A percentile compares a stretch with the other conserved stretches of the same genome.
Evolutionary conservation across 2,329 filamentous ascomycete genomes (phyloP).

Genomic region (Phaeophleospora eucalypticola): DNA sequence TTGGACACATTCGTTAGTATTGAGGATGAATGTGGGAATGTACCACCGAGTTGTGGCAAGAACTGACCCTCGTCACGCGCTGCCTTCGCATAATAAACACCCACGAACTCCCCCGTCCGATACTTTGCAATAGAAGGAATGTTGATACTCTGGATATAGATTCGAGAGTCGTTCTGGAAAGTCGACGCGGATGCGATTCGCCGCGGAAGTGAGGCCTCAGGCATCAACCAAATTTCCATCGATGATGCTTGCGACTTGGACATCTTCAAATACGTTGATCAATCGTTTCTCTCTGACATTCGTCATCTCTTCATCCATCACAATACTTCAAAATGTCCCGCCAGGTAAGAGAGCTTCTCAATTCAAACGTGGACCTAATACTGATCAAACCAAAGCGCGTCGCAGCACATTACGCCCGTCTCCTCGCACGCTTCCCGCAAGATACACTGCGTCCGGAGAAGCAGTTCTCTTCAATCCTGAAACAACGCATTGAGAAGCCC

Average conservation of each 20-base stretch:
- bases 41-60: slow-evolving; percentile 1
- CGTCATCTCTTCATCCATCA: slow-evolving; percentile 2
- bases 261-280: neutral
- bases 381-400: slow-evolving; percentile 28
- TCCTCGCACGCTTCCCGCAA: slow-evolving; percentile 48
- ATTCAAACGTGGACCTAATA: neutral
- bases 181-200: too few species aligned
- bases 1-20: neutral
- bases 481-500: slow-evolving; percentile 37
- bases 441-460: slow-evolving; percentile 47
- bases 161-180: too few species aligned
- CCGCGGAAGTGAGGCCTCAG: slow-evolving; percentile 1
- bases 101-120: too few species aligned
- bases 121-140: too few species aligned
- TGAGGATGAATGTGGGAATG: too few species aligned
- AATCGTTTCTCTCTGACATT: neutral
- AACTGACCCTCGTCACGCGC: slow-evolving; percentile 26
- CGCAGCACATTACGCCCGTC: slow-evolving; percentile 48
- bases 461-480: slow-evolving; percentile 44
- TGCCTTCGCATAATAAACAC: slow-evolving; percentile 25
- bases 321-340: slow-evolving; percentile 22
- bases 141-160: too few species aligned
- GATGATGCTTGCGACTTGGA: too few species aligned
- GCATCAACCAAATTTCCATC: neutral
- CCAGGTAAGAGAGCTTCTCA: slow-evolving; percentile 20